These are phyloP conservation scores for Trichoderma sp. DNA, from an alignment of 2,329 filamentous ascomycete species.

Conservation along the genomic window DNA sequence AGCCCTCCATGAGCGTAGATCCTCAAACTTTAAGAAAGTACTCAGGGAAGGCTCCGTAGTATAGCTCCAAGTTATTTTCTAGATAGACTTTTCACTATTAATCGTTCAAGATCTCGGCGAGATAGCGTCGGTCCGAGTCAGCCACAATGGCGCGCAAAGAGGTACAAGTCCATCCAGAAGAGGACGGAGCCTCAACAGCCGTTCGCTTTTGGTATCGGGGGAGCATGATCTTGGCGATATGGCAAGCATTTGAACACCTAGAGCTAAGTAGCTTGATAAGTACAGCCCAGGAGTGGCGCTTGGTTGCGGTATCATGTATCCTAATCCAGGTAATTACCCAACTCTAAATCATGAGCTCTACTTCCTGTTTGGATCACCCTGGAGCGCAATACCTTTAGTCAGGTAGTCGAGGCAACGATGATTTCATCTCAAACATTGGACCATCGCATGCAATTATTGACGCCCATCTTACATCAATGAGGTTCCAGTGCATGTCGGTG, in stretches of 20 bases:
- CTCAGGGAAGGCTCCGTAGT: not conserved
- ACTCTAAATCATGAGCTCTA: not conserved
- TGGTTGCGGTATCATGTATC: not conserved
- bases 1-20: not conserved
- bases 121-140: not conserved
- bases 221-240: not conserved
- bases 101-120: not conserved
- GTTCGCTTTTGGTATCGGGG: not conserved
- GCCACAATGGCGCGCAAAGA: not conserved
- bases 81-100: not conserved
- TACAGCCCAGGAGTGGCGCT: not conserved
- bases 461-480: not conserved
- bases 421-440: not conserved
- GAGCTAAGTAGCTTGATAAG: not conserved
- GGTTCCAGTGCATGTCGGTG: not conserved
- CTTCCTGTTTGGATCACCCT: not conserved
- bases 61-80: not conserved
- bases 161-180: not conserved
- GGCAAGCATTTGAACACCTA: not conserved
- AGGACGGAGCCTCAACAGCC: not conserved
- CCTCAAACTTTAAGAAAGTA: not conserved
- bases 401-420: not conserved
- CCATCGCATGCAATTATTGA: not conserved
- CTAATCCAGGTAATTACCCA: not conserved
- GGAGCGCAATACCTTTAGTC: not conserved